Base-by-base conservation (phyloP, 106 monocot species). In the Dendrobium chrysotoxum region DNA sequence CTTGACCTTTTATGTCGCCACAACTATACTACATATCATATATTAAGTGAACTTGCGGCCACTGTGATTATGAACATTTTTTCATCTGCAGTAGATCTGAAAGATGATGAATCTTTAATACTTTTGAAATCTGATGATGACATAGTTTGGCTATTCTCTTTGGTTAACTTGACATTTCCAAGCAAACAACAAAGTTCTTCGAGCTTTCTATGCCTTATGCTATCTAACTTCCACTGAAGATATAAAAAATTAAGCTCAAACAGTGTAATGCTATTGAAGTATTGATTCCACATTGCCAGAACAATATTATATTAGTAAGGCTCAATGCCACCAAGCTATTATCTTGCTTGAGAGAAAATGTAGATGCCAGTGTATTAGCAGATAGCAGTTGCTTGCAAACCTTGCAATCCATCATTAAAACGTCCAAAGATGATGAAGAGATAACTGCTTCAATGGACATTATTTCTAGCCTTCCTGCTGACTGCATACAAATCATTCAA, bases 91-190 rank as follows among this genome's bases (percentile, higher is more conserved):
- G 5, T 28, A 28, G 44, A n/a, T 20, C 25, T 64, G 42, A 38
- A 81, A 58, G n/a, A 53, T 25, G 45, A 81, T 57, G 81, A 81
- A 58, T 72, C 70, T 41, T 17, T 85, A 40, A 38, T 40, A 18
- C 47, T 85, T 54, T 44, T 85, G 68, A 78, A 85, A 58, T 81
- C 85, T 12, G 85, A 85, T 78, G 81, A 81, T 44, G 85, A 85
- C 13, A 78, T 85, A 28, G 81, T 76, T 20, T 39, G 78, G 81
- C 85, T 85, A 35, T 78, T 85, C 55, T 85, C 85, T n/a, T 75
- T 81, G 65, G 38, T 81, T 78, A 81, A 66, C 38, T 45, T 78
- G 44, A 54, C 78, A 18, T 57, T 72, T 20, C 78, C 81, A 26
- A 81, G 30, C 26, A 75, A 81, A 61, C 85, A 85, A 53, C 20